Conservation (phyloP, 176 grass and related monocot genomes). For the Phyllostachys edulis region DNA sequence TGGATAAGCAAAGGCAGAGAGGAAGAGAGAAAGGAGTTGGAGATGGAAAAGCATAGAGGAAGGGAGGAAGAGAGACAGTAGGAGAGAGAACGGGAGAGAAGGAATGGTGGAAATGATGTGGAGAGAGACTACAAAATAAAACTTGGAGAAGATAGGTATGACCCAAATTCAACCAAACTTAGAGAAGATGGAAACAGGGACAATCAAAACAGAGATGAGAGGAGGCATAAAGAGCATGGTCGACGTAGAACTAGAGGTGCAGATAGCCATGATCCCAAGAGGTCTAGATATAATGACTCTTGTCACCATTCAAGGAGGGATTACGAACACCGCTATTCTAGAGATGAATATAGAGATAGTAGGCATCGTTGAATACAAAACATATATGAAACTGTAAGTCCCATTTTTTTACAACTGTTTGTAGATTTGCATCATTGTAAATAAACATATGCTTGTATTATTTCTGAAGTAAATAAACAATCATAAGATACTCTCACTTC, state of each 20-base stretch:
- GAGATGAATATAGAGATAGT: too few relatives aligned
- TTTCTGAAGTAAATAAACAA: too few relatives aligned
- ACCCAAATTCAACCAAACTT: slow-evolving; percentile 34
- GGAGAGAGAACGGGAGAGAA: slow-evolving; percentile 33
- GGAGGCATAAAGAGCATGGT: slow-evolving; percentile 39
- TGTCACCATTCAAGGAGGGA: too few relatives aligned
- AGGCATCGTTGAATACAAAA: too few relatives aligned
- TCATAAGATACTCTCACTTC: too few relatives aligned
- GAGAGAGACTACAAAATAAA: slow-evolving; percentile 47
- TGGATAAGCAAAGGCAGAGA: slow-evolving; percentile 24
- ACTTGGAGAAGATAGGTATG: slow-evolving; percentile 57
- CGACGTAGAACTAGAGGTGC: slow-evolving; percentile 33
- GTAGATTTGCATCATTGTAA: too few relatives aligned
- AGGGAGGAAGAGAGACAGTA: slow-evolving; percentile 20
- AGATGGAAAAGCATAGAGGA: slow-evolving; percentile 35
- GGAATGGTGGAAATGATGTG: slow-evolving; percentile 32
- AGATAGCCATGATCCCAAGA: slow-evolving; percentile 46
- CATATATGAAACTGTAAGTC: too few relatives aligned
- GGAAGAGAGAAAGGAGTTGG: slow-evolving; percentile 20
- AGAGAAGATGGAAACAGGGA: slow-evolving; percentile 41
- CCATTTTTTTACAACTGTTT: too few relatives aligned
- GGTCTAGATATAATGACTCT: too few relatives aligned
- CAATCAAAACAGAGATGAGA: background rate
- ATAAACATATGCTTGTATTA: too few relatives aligned
- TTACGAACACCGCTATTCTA: too few relatives aligned